Evolutionary conservation across 768 basidiomycete species (phyloP).

Genomic region (Hericium coralloides): DNA sequence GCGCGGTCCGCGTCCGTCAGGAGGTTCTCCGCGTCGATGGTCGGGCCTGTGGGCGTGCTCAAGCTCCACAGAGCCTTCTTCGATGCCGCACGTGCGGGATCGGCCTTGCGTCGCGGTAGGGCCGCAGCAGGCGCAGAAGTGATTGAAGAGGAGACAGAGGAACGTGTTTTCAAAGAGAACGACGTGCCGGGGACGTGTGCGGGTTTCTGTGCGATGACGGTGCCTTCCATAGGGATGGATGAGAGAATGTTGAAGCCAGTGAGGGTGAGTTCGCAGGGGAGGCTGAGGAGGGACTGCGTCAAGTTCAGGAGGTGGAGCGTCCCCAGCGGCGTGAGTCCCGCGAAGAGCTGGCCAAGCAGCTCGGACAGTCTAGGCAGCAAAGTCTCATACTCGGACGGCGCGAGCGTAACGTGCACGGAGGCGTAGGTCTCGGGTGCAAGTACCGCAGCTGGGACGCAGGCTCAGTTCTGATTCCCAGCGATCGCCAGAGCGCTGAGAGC

Average conservation of each 20-base stretch:
- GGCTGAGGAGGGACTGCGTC: slow-evolving; percentile 29
- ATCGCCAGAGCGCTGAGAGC: slow-evolving; percentile 3
- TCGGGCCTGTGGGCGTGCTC: slow-evolving; percentile 55
- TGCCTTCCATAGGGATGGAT: slow-evolving; percentile 26
- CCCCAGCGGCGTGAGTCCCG: slow-evolving; percentile 56
- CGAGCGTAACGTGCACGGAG: slow-evolving; percentile 60
- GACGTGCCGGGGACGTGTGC: slow-evolving; percentile 32
- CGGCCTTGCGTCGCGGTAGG: slow-evolving; percentile 37
- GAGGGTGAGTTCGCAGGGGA: slow-evolving; percentile 53
- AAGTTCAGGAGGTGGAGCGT: slow-evolving; percentile 59
- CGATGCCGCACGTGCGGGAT: slow-evolving; percentile 36
- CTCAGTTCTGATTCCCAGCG: background rate
- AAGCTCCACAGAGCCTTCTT: slow-evolving; percentile 90
- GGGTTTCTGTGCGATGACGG: slow-evolving; percentile 67
- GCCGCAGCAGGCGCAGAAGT: slow-evolving; percentile 11
- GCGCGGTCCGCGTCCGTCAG: slow-evolving; percentile 77
- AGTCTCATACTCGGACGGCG: slow-evolving; percentile 49
- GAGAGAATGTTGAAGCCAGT: slow-evolving; percentile 58
- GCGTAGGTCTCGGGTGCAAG: slow-evolving; percentile 48
- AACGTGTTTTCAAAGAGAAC: slow-evolving; percentile 32
- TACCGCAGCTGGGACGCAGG: slow-evolving; percentile 38
- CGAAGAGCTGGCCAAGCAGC: slow-evolving; percentile 52
- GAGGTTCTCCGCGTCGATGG: slow-evolving; percentile 76
- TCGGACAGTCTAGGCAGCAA: slow-evolving; percentile 42
- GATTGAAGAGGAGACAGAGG: slow-evolving; percentile 3